These are phyloP conservation scores for Candolleomyces efflorescens DNA, from an alignment of 768 basidiomycete genomes.

Conservation along the genomic window DNA sequence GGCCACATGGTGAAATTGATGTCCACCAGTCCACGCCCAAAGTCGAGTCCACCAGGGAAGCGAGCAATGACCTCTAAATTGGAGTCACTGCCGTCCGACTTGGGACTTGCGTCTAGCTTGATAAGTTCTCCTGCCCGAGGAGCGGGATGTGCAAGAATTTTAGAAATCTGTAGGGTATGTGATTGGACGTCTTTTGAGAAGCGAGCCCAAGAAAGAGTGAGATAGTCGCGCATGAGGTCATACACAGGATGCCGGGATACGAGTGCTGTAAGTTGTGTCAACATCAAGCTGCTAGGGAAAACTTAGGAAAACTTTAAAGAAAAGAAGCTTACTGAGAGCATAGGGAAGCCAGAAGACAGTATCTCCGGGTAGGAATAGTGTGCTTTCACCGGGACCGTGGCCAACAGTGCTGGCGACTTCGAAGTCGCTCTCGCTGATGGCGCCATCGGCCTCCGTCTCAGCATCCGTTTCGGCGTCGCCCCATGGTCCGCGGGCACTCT, in stretches of 20 bases:
- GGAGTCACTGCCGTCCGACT: constrained; percentile 46
- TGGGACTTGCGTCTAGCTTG: constrained; percentile 77
- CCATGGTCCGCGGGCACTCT: constrained; percentile 68
- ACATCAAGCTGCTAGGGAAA: too few relatives aligned
- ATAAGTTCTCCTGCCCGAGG: constrained; percentile 85
- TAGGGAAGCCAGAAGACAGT: constrained; percentile 96
- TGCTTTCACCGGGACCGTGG: constrained; percentile 83
- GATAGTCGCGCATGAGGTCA: constrained; percentile 91
- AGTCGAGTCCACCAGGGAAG: constrained; percentile 92
- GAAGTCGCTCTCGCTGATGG: constrained; percentile 82
- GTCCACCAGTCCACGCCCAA: constrained; percentile 85
- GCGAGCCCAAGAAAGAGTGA: constrained; percentile 93
- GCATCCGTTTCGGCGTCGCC: constrained; percentile 69
- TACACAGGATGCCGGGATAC: constrained; percentile 93
- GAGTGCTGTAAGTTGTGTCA: constrained; percentile 44
- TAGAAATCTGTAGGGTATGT: constrained; percentile 86
- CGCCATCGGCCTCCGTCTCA: constrained; percentile 72
- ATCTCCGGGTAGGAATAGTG: constrained; percentile 82
- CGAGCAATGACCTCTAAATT: constrained; percentile 81
- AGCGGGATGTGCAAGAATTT: constrained; percentile 82
- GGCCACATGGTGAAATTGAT: constrained; percentile 99
- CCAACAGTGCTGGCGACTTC: constrained; percentile 78
- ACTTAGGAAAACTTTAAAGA: constrained; percentile 5
- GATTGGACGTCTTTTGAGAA: constrained; percentile 93
- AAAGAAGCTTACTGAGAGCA: constrained; percentile 64